Evolutionary conservation across 2,329 filamentous ascomycete genomes (phyloP).

Genomic region (Parascedosporium putredinis): DNA sequence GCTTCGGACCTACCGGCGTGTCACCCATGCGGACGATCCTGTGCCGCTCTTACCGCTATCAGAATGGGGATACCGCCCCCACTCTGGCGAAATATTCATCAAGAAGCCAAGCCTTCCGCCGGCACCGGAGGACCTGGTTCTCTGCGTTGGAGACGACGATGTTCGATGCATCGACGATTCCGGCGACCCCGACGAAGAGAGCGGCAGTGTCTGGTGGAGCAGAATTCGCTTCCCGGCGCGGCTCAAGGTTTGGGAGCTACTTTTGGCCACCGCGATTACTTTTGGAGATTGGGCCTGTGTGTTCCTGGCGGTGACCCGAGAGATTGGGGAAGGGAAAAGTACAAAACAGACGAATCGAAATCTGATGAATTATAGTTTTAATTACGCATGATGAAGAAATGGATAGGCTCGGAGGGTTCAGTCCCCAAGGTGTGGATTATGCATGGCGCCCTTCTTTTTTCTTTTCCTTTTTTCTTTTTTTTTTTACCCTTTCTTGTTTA

Average conservation of each 20-base stretch:
- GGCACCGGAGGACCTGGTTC: conserved; percentile 52
- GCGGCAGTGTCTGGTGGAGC: conserved; percentile 23
- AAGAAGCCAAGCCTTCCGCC: conserved; percentile 61
- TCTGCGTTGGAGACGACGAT: conserved; percentile 66
- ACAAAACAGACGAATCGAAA: conserved; percentile 26
- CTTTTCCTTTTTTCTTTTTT: not conserved
- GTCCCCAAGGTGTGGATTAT: not conserved
- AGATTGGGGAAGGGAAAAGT: conserved; percentile 50
- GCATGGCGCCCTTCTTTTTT: not conserved
- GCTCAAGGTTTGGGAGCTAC: conserved; percentile 78
- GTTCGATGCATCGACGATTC: conserved; percentile 53
- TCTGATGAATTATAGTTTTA: conserved; percentile 24
- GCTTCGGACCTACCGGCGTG: conserved; percentile 51
- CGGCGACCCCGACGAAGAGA: conserved; percentile 25
- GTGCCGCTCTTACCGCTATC: conserved; percentile 75
- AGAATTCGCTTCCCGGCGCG: conserved; percentile 22
- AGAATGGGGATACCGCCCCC: conserved; percentile 81
- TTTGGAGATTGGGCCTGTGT: conserved; percentile 86
- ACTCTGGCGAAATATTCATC: conserved; percentile 84
- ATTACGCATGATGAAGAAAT: not conserved
- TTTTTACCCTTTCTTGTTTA: too few relatives aligned
- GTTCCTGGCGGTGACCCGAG: conserved; percentile 66
- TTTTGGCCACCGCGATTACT: conserved; percentile 97
- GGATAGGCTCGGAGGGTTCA: not conserved
- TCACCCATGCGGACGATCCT: conserved; percentile 81